Evolutionary conservation across 163 green algal species (phyloP).

Genomic region (Volvox carteri): DNA sequence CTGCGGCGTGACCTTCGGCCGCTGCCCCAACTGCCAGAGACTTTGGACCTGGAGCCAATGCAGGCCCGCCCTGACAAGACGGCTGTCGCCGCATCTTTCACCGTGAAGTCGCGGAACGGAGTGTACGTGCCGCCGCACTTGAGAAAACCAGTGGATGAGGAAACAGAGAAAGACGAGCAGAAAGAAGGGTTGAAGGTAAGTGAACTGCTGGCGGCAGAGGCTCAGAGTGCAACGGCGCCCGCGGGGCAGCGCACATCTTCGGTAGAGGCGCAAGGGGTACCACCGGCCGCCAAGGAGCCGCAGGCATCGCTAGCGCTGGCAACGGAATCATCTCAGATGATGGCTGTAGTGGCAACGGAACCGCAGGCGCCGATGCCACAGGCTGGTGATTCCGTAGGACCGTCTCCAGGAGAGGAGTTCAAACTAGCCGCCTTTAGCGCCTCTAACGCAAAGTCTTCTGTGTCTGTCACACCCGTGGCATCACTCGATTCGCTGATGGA

Average conservation of each 20-base stretch:
- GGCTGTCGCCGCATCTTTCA: neutral
- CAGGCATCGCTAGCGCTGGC: neutral
- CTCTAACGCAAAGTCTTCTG: neutral
- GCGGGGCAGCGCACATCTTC: too few species aligned
- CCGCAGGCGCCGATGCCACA: neutral
- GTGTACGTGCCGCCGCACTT: constrained; percentile 38
- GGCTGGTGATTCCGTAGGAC: neutral
- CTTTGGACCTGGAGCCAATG: neutral
- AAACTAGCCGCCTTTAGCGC: neutral
- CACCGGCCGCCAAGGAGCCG: neutral
- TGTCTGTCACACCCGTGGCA: neutral
- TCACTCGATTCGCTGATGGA: neutral
- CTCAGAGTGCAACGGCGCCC: too few species aligned
- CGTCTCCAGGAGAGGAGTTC: neutral
- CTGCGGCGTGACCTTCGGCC: neutral
- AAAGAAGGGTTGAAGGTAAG: neutral
- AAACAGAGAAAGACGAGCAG: neutral
- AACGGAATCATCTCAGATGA: neutral
- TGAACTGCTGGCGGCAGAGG: neutral
- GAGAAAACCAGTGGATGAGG: neutral
- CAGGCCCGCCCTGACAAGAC: neutral
- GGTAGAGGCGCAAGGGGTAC: neutral
- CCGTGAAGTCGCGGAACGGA: constrained; percentile 11
- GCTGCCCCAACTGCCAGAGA: neutral
- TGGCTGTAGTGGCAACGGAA: neutral